Evolutionary conservation across 441 rosid species (phyloP).

Genomic region (Lepidium campestre): DNA sequence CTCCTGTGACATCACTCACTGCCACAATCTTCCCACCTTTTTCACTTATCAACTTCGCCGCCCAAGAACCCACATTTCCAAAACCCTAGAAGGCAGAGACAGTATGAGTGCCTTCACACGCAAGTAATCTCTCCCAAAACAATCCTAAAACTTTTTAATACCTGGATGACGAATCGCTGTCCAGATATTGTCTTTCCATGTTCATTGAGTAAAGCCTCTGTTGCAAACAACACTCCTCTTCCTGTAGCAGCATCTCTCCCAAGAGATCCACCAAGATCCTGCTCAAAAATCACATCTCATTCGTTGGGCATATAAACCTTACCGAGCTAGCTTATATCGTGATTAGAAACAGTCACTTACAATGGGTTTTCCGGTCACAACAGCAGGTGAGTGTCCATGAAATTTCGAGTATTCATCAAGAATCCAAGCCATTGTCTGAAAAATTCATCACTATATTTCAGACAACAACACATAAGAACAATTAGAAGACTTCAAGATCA

Average conservation of each 20-base stretch:
- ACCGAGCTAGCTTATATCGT: neutral
- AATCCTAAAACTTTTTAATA: neutral
- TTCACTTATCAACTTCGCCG: conserved; percentile 47
- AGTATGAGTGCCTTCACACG: neutral
- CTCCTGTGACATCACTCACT: conserved; percentile 55
- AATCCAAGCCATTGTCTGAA: conserved; percentile 76
- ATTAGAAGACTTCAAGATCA: neutral
- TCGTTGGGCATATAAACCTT: neutral
- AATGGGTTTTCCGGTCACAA: conserved; percentile 60
- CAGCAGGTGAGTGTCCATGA: conserved; percentile 63
- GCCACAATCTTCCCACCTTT: conserved; percentile 54
- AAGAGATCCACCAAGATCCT: conserved; percentile 74
- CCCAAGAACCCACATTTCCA: conserved; percentile 74
- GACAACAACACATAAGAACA: neutral
- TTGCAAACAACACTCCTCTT: conserved; percentile 57
- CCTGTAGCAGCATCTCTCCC: conserved; percentile 76
- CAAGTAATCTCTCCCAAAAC: neutral
- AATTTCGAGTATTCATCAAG: conserved; percentile 69
- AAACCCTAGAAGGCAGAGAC: conserved; percentile 40
- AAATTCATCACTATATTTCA: neutral
- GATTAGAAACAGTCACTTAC: conserved; percentile 27
- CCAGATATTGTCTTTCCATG: conserved; percentile 49
- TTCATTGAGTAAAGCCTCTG: conserved; percentile 56
- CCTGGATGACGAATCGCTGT: conserved; percentile 51
- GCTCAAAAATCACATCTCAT: neutral